Base-by-base conservation (phyloP, 2,329 filamentous ascomycete genomes). In the Pyricularia sp. region DNA sequence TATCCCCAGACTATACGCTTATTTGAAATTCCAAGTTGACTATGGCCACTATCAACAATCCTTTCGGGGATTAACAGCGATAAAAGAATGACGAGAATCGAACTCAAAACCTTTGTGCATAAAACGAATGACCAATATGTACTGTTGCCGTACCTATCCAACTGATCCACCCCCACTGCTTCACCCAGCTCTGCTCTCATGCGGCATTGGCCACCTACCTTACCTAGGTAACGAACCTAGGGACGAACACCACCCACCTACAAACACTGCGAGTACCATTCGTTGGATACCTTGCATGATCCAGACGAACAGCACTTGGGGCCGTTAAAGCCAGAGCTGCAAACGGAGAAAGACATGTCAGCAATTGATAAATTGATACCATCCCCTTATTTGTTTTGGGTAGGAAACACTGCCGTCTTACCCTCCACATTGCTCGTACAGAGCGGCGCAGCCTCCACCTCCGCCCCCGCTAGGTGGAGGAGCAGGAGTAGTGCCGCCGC, bases 251-350 rank as follows among this genome's bases (percentile, higher is more conserved):
- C 33, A 40, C 8, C 8, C 13, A 40, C 33, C 13, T 61, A 33
- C 30, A 61, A 30, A n/a, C 60, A 61, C 60, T 61, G 60, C 30
- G 60, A 61, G 30, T 61, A 61, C 60, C 60, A 61, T 33, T 61
- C 60, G 60, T 61, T 61, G 60, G 60, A 61, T 30, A 22, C 60
- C 60, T 33, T 61, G 60, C 60, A 61, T 33, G 60, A 61, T 22
- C 60, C 60, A n/a, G 31, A 30, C 4, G 60, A 19, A 33, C 60
- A 61, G 24, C 30, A 33, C 60, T 30, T 61, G 24, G 60, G 30
- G 2, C 60, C 60, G 4, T 12, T 35, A n/a, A 30, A 61, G 26
- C 60, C 60, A 40, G 33, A 40, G 33, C 33, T 40, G 33, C 33
- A 13, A 40, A 40, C 33, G 12, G 33, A 40, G 12, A 35, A 35